Evolutionary conservation across 805 yeast genomes (phyloP), one percentile per base, ranked within the genome.

Genomic region (Wickerhamiella shivajii): DNA sequence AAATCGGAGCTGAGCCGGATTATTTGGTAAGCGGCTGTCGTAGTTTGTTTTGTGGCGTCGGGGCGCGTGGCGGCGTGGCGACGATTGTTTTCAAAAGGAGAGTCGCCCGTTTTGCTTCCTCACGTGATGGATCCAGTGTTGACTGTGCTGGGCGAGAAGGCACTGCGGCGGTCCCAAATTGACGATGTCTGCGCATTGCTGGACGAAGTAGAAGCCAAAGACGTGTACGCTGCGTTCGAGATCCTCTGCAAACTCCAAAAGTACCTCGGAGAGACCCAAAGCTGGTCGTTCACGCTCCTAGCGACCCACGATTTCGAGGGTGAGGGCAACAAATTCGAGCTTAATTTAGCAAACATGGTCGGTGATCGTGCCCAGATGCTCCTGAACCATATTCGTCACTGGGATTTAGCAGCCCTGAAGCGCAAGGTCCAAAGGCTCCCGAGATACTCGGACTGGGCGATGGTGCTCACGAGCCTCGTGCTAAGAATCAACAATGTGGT

Each of bases 211-310:
- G 36, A 38, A 27, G 35, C 38, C 18, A 25, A 24, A 16, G 41
- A 38, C 18, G 31, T 38, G 6, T 25, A 27, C 21, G 25, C 31
- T 10, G 41, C 41, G 22, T 29, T 26, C 17, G 33, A 29, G 24
- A 35, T 25, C 30, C 24, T 35, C 16, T 26, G 33, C 28, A 28
- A 22, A 27, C 29, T 29, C 13, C 34, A 24, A 21, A 34, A 38
- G 14, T 49, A 49, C 31, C 39, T 38, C 24, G 34, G 38, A 11
- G 57, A 52, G 32, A 38, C 49, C 3, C 38, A 49, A n/a, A 38
- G 49, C 13, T 51, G 57, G 53, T 29, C 47, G 18, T 52, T 48
- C 41, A 28, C 40, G 16, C 36, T 48, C 33, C 42, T 52, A 18
- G 24, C 37, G 8, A 29, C 39, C 11, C 50, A 47, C 38, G 53